Percentiles rank a stretch among this genome's conserved stretches.
phyloP scores from a whole-genome alignment of 768 basidiomycete species.

The Russula foetens region DNA sequence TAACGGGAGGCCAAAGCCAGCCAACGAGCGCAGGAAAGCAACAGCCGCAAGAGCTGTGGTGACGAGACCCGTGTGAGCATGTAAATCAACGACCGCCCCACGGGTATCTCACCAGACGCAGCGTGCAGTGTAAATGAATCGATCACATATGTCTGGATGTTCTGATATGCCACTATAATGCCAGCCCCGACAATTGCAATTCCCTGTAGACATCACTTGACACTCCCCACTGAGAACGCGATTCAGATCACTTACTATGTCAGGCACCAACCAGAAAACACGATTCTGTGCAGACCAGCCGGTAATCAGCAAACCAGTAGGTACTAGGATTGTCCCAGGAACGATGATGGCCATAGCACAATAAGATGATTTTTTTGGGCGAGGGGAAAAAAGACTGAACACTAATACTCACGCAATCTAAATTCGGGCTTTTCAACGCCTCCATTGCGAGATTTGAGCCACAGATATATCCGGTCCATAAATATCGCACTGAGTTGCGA shows the following conservation, averaged over 20 bases:
- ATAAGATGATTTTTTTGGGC: not conserved
- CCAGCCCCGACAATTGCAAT: slow-evolving; percentile 50
- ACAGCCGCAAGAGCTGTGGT: slow-evolving; percentile 54
- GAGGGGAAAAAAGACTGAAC: not conserved
- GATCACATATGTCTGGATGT: slow-evolving; percentile 59
- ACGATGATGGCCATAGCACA: slow-evolving; percentile 45
- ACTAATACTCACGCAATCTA: slow-evolving; percentile 35
- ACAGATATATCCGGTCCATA: slow-evolving; percentile 49
- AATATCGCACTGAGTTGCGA: slow-evolving; percentile 46
- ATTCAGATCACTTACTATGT: slow-evolving; percentile 38
- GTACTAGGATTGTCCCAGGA: slow-evolving; percentile 49
- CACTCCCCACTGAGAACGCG: not conserved
- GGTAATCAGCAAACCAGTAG: slow-evolving; percentile 56
- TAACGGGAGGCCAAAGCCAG: slow-evolving; percentile 69
- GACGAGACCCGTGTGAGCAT: slow-evolving; percentile 2
- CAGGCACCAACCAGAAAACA: slow-evolving; percentile 63
- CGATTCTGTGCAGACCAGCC: slow-evolving; percentile 59
- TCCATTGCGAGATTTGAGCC: slow-evolving; percentile 44
- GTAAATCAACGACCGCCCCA: not conserved
- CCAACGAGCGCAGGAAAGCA: slow-evolving; percentile 51
- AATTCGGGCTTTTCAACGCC: slow-evolving; percentile 48
- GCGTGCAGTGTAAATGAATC: slow-evolving; percentile 60
- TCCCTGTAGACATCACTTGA: slow-evolving; percentile 34
- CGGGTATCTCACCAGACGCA: slow-evolving; percentile 44
- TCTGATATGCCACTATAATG: slow-evolving; percentile 50